Base-by-base conservation (phyloP, 2,329 filamentous ascomycete species). In the Aspergillus latus region DNA sequence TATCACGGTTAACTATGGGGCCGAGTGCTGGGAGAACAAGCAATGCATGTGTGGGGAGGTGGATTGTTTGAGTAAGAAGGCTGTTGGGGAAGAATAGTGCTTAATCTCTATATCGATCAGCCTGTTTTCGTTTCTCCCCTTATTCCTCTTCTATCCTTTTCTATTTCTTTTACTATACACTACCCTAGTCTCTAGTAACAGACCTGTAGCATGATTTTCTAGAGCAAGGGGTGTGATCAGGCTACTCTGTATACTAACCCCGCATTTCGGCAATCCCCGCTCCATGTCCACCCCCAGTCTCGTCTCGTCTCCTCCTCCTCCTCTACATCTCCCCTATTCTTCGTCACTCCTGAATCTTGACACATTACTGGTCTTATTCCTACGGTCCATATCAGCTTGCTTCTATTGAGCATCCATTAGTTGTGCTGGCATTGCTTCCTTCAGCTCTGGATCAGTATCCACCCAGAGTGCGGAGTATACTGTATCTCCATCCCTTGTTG, bases 1-100 rank as follows among this genome's bases (percentile, higher is more conserved):
- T 49, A 44, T 74, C n/a, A 72, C 69, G 2, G 37, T 73, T 2
- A 36, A 68, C 39, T 74, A 74, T 59, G 72, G 72, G 9, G 2
- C 13, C 0, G 36, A 15, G 0, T 74, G 73, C 54, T 72, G 69
- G 70, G 11, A 10, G 16, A n/a, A 48, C 7, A n/a, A 42, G 16
- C 16, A 5, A 1, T 64, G 61, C 40, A 21, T 54, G 13, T 62
- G 56, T 45, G 55, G 61, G 37, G 52, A 54, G 47, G 6, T 26
- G 2, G 34, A 44, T 9, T 64, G 62, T 40, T 10, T 43, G 11
- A 55, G 43, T 29, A 48, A 34, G n/a, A 32, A 43, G 42, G n/a
- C 30, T 40, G n/a, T 10, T n/a, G 8, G 15, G 42, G 8, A 46
- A 32, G 21, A 37, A 21, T 21, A 21, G 21, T 21, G 21, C 3